A percentile compares a stretch with the other conserved stretches of the same genome.
These are phyloP conservation scores for Ogataea salicorniae DNA, from an alignment of 805 yeast species.

Conservation along the genomic window DNA sequence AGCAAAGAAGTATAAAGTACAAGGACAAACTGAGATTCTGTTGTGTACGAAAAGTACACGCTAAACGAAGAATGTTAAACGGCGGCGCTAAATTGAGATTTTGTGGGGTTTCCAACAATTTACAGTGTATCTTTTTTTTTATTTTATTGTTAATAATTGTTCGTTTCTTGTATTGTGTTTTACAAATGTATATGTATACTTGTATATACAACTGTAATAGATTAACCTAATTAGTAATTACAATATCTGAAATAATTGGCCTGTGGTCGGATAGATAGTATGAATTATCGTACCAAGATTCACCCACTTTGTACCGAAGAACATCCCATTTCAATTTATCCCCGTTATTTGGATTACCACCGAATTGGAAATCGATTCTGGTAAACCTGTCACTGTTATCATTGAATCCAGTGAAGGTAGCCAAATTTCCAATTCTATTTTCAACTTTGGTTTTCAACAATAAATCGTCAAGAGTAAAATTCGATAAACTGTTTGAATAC, in stretches of 20 bases:
- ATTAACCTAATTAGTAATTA: background rate
- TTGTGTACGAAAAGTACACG: too few species aligned
- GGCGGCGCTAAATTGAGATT: too few species aligned
- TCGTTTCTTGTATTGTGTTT: too few species aligned
- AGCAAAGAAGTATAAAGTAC: too few species aligned
- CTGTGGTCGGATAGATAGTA: constrained; percentile 43
- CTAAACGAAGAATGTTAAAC: too few species aligned
- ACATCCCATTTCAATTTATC: constrained; percentile 19
- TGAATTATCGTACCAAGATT: constrained; percentile 32
- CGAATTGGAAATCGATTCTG: constrained; percentile 39
- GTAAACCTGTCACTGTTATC: constrained; percentile 15
- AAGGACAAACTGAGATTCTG: too few species aligned
- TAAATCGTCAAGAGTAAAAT: constrained; percentile 28
- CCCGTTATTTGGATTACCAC: constrained; percentile 19
- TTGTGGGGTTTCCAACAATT: too few species aligned
- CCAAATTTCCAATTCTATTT: constrained; percentile 30
- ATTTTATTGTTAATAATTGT: too few species aligned
- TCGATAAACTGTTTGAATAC: constrained; percentile 12
- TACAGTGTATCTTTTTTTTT: too few species aligned
- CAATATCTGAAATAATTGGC: constrained; percentile 36
- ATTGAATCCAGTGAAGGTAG: constrained; percentile 39
- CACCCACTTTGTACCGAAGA: constrained; percentile 29
- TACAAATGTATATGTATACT: too few species aligned
- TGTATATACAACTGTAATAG: too few species aligned
- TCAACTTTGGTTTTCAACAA: constrained; percentile 20